phyloP scores from a whole-genome alignment of 2,329 filamentous ascomycete species.

The Diaporthe vaccinii region DNA sequence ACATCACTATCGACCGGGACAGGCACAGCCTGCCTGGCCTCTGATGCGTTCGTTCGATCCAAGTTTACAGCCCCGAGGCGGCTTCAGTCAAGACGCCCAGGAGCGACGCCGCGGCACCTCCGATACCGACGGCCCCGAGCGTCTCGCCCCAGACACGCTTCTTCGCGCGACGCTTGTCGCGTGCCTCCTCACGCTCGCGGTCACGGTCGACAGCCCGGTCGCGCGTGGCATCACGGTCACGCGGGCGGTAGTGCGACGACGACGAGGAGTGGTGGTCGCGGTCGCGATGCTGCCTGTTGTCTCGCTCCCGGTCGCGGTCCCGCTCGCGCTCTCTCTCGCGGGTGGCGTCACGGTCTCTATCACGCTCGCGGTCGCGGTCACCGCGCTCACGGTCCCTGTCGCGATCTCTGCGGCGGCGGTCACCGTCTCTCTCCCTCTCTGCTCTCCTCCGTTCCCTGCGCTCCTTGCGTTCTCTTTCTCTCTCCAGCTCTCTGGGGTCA shows the following conservation, averaged over 20 bases:
- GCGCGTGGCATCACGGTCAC: constrained; percentile 54
- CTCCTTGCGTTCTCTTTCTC: constrained; percentile 42
- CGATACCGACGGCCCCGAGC: constrained; percentile 70
- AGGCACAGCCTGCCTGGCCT: background rate
- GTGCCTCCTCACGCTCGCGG: constrained; percentile 53
- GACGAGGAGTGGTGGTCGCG: constrained; percentile 49
- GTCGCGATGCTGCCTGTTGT: constrained; percentile 59
- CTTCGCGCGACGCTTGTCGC: constrained; percentile 51
- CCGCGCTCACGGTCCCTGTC: constrained; percentile 46
- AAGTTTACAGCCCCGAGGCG: constrained; percentile 52
- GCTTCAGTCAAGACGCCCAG: constrained; percentile 71
- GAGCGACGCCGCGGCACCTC: constrained; percentile 71
- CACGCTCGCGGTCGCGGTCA: constrained; percentile 42
- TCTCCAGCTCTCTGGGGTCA: constrained; percentile 48
- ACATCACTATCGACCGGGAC: background rate
- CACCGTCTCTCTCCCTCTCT: constrained; percentile 41
- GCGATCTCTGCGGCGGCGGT: constrained; percentile 46
- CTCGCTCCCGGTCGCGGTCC: constrained; percentile 46
- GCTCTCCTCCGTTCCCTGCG: constrained; percentile 36
- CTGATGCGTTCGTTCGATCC: background rate
- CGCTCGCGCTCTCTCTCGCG: constrained; percentile 40
- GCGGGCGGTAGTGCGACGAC: constrained; percentile 37
- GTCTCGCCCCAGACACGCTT: constrained; percentile 66
- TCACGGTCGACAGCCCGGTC: constrained; percentile 54
- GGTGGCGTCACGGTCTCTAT: constrained; percentile 49